Evolutionary conservation across 305 asterid genomes (phyloP).

Genomic region (Solanum aculeatissimum): DNA sequence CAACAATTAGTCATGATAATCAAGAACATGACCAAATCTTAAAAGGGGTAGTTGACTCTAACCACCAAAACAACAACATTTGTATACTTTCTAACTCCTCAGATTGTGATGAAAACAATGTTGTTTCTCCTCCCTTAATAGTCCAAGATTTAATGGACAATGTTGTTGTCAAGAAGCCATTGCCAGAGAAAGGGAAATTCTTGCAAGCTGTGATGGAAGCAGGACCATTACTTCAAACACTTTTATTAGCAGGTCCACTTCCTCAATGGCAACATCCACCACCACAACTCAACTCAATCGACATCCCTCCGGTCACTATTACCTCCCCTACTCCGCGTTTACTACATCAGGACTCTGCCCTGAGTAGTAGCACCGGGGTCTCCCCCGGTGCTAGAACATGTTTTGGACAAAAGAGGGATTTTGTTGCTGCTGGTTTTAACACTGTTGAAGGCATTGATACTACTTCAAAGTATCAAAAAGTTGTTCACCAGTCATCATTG

Average conservation of each 20-base stretch:
- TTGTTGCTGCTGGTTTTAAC: not conserved
- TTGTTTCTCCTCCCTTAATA: not conserved
- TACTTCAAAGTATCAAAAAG: constrained; percentile 43
- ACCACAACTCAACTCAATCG: constrained; percentile 74
- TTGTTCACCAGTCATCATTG: constrained; percentile 69
- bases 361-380: constrained; percentile 36
- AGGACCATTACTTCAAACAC: constrained; percentile 89
- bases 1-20: constrained; percentile 11
- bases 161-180: constrained; percentile 24
- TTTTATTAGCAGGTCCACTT: constrained; percentile 88
- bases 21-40: not conserved
- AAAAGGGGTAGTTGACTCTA: not conserved
- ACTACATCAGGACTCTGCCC: constrained; percentile 18
- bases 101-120: constrained; percentile 34
- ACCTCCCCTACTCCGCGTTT: constrained; percentile 22
- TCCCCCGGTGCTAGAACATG: not conserved
- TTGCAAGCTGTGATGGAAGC: constrained; percentile 87
- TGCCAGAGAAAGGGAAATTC: constrained; percentile 82
- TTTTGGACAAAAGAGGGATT: not conserved
- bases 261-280: constrained; percentile 99
- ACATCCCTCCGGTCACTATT: constrained; percentile 84
- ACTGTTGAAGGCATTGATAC: constrained; percentile 21
- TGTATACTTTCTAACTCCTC: constrained; percentile 9
- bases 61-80: not conserved
- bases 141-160: constrained; percentile 9